Evolutionary conservation across 768 basidiomycete genomes (phyloP).

Genomic region (Pseudohyphozyma bogoriensis): DNA sequence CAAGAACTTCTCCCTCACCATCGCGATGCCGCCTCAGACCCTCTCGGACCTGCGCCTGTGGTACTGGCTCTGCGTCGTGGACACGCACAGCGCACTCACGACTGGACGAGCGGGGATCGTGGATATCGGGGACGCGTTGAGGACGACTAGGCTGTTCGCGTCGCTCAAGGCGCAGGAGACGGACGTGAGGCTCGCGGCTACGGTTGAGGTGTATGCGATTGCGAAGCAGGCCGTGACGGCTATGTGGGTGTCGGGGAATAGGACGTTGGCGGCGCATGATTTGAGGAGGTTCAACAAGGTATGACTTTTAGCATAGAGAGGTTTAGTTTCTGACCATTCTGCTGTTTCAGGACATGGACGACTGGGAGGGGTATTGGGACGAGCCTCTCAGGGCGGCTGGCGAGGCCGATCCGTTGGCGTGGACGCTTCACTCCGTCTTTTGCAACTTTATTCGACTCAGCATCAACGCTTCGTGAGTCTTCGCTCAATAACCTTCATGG

Average conservation of each 20-base stretch:
- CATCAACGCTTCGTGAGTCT: not conserved
- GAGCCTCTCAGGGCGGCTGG: not conserved
- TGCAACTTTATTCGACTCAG: not conserved
- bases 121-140: not conserved
- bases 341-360: not conserved
- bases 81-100: slow-evolving; percentile 2
- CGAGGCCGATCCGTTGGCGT: not conserved
- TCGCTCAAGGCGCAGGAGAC: not conserved
- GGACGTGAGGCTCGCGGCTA: not conserved
- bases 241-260: not conserved
- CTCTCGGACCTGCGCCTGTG: not conserved
- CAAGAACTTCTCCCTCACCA: not conserved
- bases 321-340: too few species aligned
- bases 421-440: not conserved
- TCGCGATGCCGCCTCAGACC: not conserved
- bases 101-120: not conserved
- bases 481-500: not conserved
- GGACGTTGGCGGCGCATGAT: not conserved
- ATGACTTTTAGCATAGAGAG: too few species aligned
- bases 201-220: not conserved
- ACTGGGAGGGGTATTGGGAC: slow-evolving; percentile 1
- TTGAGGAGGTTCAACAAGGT: not conserved
- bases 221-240: not conserved
- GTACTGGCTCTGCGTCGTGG: not conserved
- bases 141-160: not conserved